Evolutionary conservation across 2,329 filamentous ascomycete genomes (phyloP), one percentile per base, ranked within the genome.

Genomic region (Fusarium protoensiforme): DNA sequence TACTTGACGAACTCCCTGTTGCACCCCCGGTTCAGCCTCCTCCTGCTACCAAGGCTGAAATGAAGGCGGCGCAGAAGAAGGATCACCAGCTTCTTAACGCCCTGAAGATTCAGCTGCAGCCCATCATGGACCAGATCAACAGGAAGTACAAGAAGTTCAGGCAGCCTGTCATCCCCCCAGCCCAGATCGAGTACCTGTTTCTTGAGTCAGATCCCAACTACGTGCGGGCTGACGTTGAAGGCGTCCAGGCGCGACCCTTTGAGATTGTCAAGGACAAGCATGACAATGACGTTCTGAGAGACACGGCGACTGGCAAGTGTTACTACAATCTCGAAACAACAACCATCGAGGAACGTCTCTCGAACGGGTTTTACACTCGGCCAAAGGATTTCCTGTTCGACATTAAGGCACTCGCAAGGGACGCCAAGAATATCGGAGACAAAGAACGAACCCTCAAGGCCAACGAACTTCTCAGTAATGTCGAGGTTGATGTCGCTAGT

Each of bases 51-150:
- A 95, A 95, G 80, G 93, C 93, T 64, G 94, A 98, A 78, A 88
- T 93, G 67, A 95, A 94, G 80, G 90, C 89, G 3, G 91, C 96
- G 80, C 93, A 93, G 82, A 93, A 94, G 82, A 90, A 90, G 71
- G 97, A 99, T 79, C 92, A 94, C 57, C 91, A 96, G 72, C 90
- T 92, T 13, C 87, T 98, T 62, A 98, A 98, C 80, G 86, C 92
- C 67, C 86, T 99, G 73, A 99, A 98, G 85, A 91, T 97, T 41
- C 87, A 92, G 61, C 91, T 99, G 63, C 95, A 98, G 81, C 94
- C 94, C 2, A 94, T 98, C 75, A 98, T 99, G 95, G 96, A 99
- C 75, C 94, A 98, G 83, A 94, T 99, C 80, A 96, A 97, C 81
- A 87, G 88, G 70, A 95, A 93, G 80, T 97, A 98, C 84, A 94